Evolutionary conservation across 176 grass and related monocot species (phyloP), one percentile per base, ranked within the genome.

Genomic region (Carex kokanica): DNA sequence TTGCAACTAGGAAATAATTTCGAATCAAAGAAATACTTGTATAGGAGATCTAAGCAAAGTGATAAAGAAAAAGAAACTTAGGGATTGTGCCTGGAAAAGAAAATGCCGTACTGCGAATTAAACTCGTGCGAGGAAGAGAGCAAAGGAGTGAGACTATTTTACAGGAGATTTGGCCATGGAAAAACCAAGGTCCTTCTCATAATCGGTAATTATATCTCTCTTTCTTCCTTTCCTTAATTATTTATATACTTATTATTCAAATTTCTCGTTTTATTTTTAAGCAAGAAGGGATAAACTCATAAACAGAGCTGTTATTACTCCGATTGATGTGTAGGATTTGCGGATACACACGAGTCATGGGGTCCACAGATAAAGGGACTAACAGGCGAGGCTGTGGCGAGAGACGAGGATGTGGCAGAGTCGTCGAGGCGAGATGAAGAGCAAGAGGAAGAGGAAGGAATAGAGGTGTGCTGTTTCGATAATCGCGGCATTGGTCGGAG

Each of bases 401-500:
- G 73, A 78, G 91, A 90, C 54, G 87, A 91, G 23, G 87, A 89
- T 67, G 65, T 66, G 9, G 85, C 79, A 20, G 43, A 74, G n/a
- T 74, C 43, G 43, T 74, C 70, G 20, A 74, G 10, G 9, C 43
- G 43, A 18, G 69, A 71, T 25, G 14, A 17, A 47, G 66, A 55
- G 16, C 79, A 25, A 38, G 84, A 11, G 18, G 81, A 29, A 52
- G 86, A 40, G 59, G 87, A 91, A n/a, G 92, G 89, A 52, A 78
- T 90, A 27, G 92, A 94, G 92, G 88, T 90, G 12, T 94, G 92
- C 71, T 94, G 88, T 85, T 94, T 91, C 65, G 92, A 94, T 85
- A 94, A 94, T 81, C 89, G 92, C 34, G 89, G 89, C 78, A 82
- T 94, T 56, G 89, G 92, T 10, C 85, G 83, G 0, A 94, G 92